Evolutionary conservation across 1,284 basidiomycete genomes (phyloP).

Genomic region (Sphagnurus paluster): DNA sequence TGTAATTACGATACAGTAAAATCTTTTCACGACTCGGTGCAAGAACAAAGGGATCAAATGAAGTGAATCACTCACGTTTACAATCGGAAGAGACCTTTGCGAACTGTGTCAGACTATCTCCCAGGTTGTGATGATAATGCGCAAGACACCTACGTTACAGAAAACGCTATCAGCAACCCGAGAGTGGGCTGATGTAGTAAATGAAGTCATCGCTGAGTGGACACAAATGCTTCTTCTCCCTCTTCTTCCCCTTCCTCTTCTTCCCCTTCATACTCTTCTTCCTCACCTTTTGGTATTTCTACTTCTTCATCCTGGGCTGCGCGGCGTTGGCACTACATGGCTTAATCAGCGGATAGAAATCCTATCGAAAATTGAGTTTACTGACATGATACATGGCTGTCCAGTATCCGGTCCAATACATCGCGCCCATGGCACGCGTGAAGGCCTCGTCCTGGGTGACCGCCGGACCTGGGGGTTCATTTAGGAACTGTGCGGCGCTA

Average conservation of each 20-base stretch:
- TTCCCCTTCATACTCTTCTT: constrained; percentile 17
- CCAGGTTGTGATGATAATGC: background rate
- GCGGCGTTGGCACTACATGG: constrained; percentile 25
- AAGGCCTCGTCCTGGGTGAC: constrained; percentile 74
- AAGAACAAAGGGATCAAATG: background rate
- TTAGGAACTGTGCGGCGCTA: constrained; percentile 24
- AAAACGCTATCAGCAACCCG: background rate
- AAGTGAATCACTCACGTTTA: background rate
- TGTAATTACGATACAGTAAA: constrained; percentile 3
- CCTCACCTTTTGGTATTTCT: constrained; percentile 14
- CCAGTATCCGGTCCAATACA: constrained; percentile 86
- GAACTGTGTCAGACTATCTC: background rate
- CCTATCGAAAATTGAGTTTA: background rate
- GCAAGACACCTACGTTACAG: background rate
- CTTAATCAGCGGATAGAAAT: background rate
- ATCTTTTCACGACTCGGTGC: background rate
- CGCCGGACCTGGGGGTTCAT: constrained; percentile 33
- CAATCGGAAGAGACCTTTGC: background rate
- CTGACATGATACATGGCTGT: constrained; percentile 69
- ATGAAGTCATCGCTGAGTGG: constrained; percentile 34
- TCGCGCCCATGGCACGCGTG: constrained; percentile 66
- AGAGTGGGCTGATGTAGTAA: background rate
- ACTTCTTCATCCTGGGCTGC: constrained; percentile 15
- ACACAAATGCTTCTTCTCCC: constrained; percentile 29
- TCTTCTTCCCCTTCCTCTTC: constrained; percentile 23